A percentile compares a stretch with the other conserved stretches of the same genome.
Evolutionary conservation across 1,139 yeast species (phyloP).

Genomic region (Candida glucosophila): DNA sequence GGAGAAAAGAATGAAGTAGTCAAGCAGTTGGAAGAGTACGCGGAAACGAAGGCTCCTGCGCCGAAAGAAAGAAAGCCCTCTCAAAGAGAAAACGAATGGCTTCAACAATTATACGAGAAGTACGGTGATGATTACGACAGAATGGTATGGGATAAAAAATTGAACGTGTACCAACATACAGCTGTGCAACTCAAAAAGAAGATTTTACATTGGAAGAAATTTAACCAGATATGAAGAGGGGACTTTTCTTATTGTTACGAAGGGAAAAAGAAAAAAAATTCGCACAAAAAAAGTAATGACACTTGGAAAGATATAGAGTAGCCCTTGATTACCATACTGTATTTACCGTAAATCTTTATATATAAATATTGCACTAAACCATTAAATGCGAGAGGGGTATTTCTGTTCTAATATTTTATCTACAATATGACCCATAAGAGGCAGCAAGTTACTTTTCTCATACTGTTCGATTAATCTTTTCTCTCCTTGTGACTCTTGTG

Average conservation of each 20-base stretch:
- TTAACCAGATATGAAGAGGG: constrained; percentile 15
- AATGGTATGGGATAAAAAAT: constrained; percentile 87
- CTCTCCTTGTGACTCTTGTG: constrained; percentile 23
- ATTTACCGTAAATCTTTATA: constrained; percentile 1
- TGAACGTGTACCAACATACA: constrained; percentile 76
- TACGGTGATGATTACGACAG: constrained; percentile 83
- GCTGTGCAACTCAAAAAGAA: constrained; percentile 76
- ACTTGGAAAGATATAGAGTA: too few relatives aligned
- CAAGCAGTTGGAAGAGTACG: constrained; percentile 59
- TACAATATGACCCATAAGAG: constrained; percentile 46
- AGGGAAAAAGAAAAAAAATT: too few relatives aligned
- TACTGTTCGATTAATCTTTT: constrained; percentile 27
- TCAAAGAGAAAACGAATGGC: constrained; percentile 71
- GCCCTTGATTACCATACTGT: too few relatives aligned
- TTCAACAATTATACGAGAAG: constrained; percentile 53
- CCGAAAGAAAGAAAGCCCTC: constrained; percentile 51
- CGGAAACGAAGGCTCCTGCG: constrained; percentile 38
- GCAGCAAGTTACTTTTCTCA: constrained; percentile 27
- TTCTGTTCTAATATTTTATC: constrained; percentile 32
- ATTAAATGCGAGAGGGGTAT: constrained; percentile 23
- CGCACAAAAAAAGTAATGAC: too few relatives aligned
- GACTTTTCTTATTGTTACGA: too few relatives aligned
- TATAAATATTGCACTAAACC: not conserved
- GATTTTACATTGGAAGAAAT: constrained; percentile 57
- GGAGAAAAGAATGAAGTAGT: constrained; percentile 44